Evolutionary conservation across 495 filamentous ascomycete genomes (phyloP), one percentile per base, ranked within the genome.

Genomic region (Penicillium waksmanii): DNA sequence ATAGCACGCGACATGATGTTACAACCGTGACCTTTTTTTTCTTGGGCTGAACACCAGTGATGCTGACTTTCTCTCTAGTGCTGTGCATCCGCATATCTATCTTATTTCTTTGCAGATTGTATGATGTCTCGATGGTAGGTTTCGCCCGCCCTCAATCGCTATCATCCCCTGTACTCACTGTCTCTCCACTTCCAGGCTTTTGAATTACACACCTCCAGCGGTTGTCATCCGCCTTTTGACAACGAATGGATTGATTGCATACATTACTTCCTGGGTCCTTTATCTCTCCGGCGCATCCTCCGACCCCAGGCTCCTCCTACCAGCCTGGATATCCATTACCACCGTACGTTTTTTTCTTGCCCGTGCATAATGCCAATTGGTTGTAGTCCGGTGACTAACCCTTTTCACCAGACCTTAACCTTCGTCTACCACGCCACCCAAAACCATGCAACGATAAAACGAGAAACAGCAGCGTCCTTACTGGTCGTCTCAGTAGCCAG

Each of bases 71-170:
- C 17, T 38, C 33, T 34, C 46, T 27, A 93, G 91, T 93, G 91
- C 79, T 84, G 80, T 70, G 87, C 89, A 72, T 92, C 90, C 40
- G 92, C 87, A 51, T 93, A 93, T 74, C 83, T 95, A 69, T 91
- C 89, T 56, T 95, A 93, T 73, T 89, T 92, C 75, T 94, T 95
- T 74, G 92, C 90, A 58, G 91, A 96, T 76, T 92, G 90, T 74
- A 87, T 95, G 68, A 96, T 96, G 91, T 92, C 89, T 61, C 86
- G 92, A 70, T 95, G 91, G 91, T 90, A 61, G n/a, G 79, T 77
- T 43, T 48, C 47, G 25, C 42, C 9, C n/a, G 42, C n/a, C n/a
- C 42, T 44, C 2, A 9, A 21, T 44, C 15, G 13, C 46, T 42
- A 19, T 51, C 36, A 33, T 36, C 55, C 13, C 34, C 11, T 31